A percentile compares a stretch with the other conserved stretches of the same genome.
These are phyloP conservation scores for Sanguinoderma infundibulare DNA, from an alignment of 1,284 basidiomycete species.

Conservation along the genomic window DNA sequence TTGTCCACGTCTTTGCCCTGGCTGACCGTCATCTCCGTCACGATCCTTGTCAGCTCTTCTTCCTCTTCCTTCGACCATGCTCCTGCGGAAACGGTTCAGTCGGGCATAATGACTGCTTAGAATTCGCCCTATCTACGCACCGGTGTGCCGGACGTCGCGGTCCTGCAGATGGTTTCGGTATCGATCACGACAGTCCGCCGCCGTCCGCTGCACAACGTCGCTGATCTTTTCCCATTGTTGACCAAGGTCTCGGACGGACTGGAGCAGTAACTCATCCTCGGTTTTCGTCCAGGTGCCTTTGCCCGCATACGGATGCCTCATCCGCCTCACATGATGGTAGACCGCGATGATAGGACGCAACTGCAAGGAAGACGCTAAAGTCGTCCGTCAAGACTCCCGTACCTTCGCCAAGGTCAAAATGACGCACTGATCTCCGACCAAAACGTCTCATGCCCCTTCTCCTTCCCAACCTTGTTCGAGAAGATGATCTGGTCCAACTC, in stretches of 20 bases:
- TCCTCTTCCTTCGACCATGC: slow-evolving; percentile 78
- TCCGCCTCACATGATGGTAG: slow-evolving; percentile 78
- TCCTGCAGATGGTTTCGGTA: slow-evolving; percentile 79
- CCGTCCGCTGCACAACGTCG: slow-evolving; percentile 67
- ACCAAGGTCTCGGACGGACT: slow-evolving; percentile 74
- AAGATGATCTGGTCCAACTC: slow-evolving; percentile 68
- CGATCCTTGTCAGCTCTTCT: slow-evolving; percentile 68
- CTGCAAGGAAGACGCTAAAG: slow-evolving; percentile 65
- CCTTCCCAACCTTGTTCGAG: slow-evolving; percentile 63
- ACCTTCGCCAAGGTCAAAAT: slow-evolving; percentile 7
- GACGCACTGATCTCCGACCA: slow-evolving; percentile 79
- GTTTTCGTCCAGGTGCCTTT: slow-evolving; percentile 73
- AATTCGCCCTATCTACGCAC: neutral
- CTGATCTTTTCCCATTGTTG: slow-evolving; percentile 81
- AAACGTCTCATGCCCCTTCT: slow-evolving; percentile 65
- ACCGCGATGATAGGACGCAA: slow-evolving; percentile 80
- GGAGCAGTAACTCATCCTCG: slow-evolving; percentile 69
- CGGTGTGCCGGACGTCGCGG: slow-evolving; percentile 44
- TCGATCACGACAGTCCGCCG: slow-evolving; percentile 82
- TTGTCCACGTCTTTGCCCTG: slow-evolving; percentile 73
- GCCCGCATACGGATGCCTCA: slow-evolving; percentile 65
- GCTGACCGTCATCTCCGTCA: slow-evolving; percentile 70
- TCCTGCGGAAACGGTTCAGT: slow-evolving; percentile 38
- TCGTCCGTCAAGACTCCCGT: neutral
- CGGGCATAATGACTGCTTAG: neutral